Conservation (phyloP, 805 yeast genomes). For the Saccharomycopsis sp. region DNA sequence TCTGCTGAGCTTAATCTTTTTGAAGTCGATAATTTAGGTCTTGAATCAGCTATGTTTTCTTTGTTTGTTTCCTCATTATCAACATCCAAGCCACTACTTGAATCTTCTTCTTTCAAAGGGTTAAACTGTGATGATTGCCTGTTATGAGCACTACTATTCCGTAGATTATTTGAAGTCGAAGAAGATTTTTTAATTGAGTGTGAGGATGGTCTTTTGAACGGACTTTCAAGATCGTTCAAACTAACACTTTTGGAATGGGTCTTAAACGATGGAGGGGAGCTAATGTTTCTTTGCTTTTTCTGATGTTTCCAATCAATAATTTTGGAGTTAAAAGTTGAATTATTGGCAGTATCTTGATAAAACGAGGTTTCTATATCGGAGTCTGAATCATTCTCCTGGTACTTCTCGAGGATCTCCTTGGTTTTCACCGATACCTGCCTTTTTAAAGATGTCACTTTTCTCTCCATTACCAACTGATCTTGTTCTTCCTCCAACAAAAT, state of each 20-base stretch:
- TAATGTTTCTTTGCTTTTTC: background rate
- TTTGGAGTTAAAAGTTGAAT: slow-evolving; percentile 8
- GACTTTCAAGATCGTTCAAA: background rate
- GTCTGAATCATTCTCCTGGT: slow-evolving; percentile 11
- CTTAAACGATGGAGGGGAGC: too few relatives aligned
- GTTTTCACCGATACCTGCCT: too few relatives aligned
- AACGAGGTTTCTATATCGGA: slow-evolving; percentile 15
- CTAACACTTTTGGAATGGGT: background rate
- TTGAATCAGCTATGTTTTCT: background rate
- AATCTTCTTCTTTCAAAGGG: background rate
- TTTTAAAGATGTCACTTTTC: too few relatives aligned
- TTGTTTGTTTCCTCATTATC: background rate
- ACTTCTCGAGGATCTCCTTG: slow-evolving; percentile 6
- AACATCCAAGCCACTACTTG: too few relatives aligned
- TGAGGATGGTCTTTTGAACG: background rate
- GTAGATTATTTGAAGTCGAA: background rate
- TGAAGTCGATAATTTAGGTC: background rate
- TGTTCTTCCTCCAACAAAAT: too few relatives aligned
- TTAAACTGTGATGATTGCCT: background rate
- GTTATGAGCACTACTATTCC: background rate
- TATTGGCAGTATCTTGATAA: slow-evolving; percentile 2
- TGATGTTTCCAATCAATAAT: slow-evolving; percentile 12
- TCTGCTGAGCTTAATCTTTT: slow-evolving; percentile 16
- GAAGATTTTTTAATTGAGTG: background rate
- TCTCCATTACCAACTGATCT: too few relatives aligned